Evolutionary conservation across 352 stramenopile genomes (phyloP), one percentile per base, ranked within the genome.

Genomic region (Globisporangium solare): DNA sequence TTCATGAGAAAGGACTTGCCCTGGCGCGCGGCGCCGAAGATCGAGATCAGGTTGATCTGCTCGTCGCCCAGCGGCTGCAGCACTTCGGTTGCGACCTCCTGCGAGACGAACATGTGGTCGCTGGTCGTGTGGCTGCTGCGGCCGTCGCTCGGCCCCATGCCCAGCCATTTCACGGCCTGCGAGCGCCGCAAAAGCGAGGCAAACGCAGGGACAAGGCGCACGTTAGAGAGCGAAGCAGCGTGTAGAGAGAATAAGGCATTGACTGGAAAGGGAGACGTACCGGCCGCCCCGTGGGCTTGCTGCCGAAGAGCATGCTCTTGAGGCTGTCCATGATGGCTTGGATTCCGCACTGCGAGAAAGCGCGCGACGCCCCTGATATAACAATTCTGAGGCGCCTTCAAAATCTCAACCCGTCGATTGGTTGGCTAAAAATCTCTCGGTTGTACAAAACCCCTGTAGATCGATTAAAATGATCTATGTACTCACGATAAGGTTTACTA

Each of bases 1-100:
- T 94, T 94, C 85, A 94, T 94, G 18, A 94, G 64, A 61, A 94
- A 94, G 17, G 75, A 89, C 56, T 94, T 94, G 53, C 85, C 84
- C 58, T 94, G 85, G 18, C 85, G 71, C 42, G 85, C 85, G 6
- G 85, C 85, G 13, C 85, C 85, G 50, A 94, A 94, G 63, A 94
- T 92, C 45, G 78, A 86, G 57, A 94, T 91, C 47, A 94, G 67
- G 61, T 94, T 94, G 39, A 94, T 75, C 6, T 60, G 64, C 42
- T 81, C 74, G 52, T 89, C 71, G 3, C 71, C 80, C 2, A 94
- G 54, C 14, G 84, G 80, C 50, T 71, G 52, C 17, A 94, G 63
- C 50, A 90, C 84, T n/a, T 79, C 61, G 10, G 50, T 58, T n/a
- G 76, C 60, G 3, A 82, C 76, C 20, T 90, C 79, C 0, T 66